A percentile compares a stretch with the other conserved stretches of the same genome.
These are phyloP conservation scores for Apophysomyces elegans DNA, from an alignment of 371 early-diverging fungal species.

Conservation along the genomic window DNA sequence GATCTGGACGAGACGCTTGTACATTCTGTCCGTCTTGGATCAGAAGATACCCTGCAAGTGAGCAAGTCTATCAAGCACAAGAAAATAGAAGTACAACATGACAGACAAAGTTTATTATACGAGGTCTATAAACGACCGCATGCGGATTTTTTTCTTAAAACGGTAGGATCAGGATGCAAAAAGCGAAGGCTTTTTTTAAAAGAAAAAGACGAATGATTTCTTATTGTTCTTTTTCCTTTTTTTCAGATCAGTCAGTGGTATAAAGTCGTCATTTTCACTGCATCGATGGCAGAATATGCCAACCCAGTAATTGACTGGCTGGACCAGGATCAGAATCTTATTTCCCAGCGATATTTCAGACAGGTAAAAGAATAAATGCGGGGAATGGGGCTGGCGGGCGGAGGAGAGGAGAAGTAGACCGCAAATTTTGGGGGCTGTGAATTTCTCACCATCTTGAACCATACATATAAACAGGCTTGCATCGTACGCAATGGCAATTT, in stretches of 20 bases:
- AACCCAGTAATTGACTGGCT: constrained; percentile 97
- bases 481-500: constrained; percentile 77
- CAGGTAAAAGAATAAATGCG: constrained; percentile 53
- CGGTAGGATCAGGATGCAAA: constrained; percentile 50
- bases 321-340: constrained; percentile 78
- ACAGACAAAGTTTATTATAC: constrained; percentile 88
- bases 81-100: constrained; percentile 88
- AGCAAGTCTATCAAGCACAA: constrained; percentile 40
- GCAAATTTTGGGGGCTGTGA: constrained; percentile 4
- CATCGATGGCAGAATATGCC: constrained; percentile 97
- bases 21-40: constrained; percentile 70
- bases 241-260: constrained; percentile 92
- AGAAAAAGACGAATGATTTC: background rate
- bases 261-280: constrained; percentile 98
- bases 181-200: no score
- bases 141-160: constrained; percentile 92
- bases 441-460: background rate
- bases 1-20: constrained; percentile 98
- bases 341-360: constrained; percentile 85
- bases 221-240: background rate
- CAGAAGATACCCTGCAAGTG: constrained; percentile 27
- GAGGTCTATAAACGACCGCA: constrained; percentile 97
- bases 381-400: constrained; percentile 5
- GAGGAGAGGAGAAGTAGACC: background rate
- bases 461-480: constrained; percentile 61